Evolutionary conservation across 768 basidiomycete genomes (phyloP).

Genomic region (Lentinula lateritia): DNA sequence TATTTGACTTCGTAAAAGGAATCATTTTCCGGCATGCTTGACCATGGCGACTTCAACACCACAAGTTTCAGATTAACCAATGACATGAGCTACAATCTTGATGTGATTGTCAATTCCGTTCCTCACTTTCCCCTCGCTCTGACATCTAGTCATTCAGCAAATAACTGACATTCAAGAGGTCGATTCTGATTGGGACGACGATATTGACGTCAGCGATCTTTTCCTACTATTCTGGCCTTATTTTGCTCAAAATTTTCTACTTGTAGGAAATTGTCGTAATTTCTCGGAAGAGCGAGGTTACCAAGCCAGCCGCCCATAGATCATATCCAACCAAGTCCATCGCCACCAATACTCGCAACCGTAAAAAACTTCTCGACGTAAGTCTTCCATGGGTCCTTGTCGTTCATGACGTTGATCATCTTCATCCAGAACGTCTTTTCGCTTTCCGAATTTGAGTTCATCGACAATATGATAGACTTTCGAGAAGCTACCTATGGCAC

Average conservation of each 20-base stretch:
- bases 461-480: constrained; percentile 8
- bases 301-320: not conserved
- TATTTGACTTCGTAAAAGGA: not conserved
- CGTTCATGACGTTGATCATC: not conserved
- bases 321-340: not conserved
- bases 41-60: not conserved
- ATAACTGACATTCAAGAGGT: constrained; percentile 36
- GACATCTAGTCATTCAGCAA: constrained; percentile 23
- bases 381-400: not conserved
- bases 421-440: not conserved
- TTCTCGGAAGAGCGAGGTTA: constrained; percentile 25
- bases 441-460: constrained; percentile 30
- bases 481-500: constrained; percentile 7
- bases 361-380: constrained; percentile 14
- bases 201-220: constrained; percentile 36
- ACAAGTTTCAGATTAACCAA: not conserved
- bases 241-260: not conserved
- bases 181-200: constrained; percentile 40
- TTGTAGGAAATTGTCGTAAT: constrained; percentile 44
- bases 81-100: constrained; percentile 36
- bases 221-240: not conserved
- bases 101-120: constrained; percentile 28
- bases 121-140: not conserved
- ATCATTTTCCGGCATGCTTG: constrained; percentile 2
- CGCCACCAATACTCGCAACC: constrained; percentile 16